phyloP scores from a whole-genome alignment of 192 early-diverging fungal species.

The Mortierella claussenii region DNA sequence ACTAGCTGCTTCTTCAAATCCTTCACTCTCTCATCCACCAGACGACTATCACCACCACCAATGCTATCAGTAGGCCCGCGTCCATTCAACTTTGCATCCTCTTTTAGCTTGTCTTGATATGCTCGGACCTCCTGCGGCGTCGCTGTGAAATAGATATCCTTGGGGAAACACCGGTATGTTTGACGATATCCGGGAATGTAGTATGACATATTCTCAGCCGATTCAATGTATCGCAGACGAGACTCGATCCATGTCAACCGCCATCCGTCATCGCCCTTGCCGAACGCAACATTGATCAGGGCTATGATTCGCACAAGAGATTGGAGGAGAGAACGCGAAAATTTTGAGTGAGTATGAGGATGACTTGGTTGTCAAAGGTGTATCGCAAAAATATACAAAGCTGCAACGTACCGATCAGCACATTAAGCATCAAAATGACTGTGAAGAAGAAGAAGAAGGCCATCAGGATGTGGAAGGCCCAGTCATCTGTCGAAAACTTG shows the following conservation, averaged over 20 bases:
- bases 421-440: conserved; percentile 28
- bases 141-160: conserved; percentile 25
- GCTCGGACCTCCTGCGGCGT: conserved; percentile 7
- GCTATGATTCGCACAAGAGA: too few species aligned
- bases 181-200: conserved; percentile 25
- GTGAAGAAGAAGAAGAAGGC: conserved; percentile 25
- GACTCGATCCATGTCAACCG: conserved; percentile 26
- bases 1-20: too few species aligned
- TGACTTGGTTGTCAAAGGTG: too few species aligned
- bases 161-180: conserved; percentile 10
- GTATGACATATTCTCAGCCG: conserved; percentile 41
- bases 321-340: too few species aligned
- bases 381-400: too few species aligned
- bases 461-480: conserved; percentile 34
- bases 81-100: too few species aligned
- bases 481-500: conserved; percentile 2
- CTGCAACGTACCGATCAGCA: conserved; percentile 24
- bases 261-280: conserved; percentile 29
- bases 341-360: too few species aligned
- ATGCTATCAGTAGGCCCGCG: too few species aligned
- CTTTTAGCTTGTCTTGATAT: conserved; percentile 14
- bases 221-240: conserved; percentile 28
- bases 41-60: too few species aligned
- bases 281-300: conserved; percentile 32
- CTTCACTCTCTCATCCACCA: too few species aligned